Base-by-base conservation (phyloP, 2,329 filamentous ascomycete species). In the Stachybotrys chlorohalonatus region DNA sequence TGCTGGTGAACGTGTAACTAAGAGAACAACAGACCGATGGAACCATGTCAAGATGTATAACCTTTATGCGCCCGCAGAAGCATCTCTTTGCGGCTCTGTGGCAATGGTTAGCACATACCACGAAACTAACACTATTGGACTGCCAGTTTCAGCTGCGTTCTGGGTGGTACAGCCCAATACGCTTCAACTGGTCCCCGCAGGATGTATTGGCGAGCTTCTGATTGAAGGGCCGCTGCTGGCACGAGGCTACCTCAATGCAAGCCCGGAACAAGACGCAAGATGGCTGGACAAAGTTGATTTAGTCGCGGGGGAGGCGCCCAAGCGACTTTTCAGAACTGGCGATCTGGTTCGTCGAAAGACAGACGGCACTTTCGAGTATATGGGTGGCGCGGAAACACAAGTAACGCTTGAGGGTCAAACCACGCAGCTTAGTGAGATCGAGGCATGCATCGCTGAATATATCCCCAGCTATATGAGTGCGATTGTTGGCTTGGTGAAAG, bases 351-450 rank as follows among this genome's bases (percentile, higher is more conserved):
- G 49, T 62, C 68, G 70, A 47, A 60, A 68, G 49, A 48, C 54
- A 0, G 67, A 75, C 56, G 72, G 72, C 16, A 56, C 54, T 6
- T 59, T 78, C 24, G 58, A 66, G 1, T 76, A 71, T 53, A 60
- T 78, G 52, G 77, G 78, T 51, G 70, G 80, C 47, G 79, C 78
- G 58, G 80, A 83, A 60, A 71, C 70, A 1, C 80, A 83, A 62
- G 72, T 83, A 51, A 84, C 83, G 62, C 63, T 83, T 15, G 72
- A 75, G 31, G 83, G 83, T 48, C 81, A 74, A 54, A 65, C 79
- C 52, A 69, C 80, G 53, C 83, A 78, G 65, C 67, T 78, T 17
- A 53, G 53, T 50, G 55, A 61, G 31, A 52, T 61, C 16, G 59
- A 61, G 49, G n/a, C 57, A 9, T 17, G 32, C 11, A 50, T 57